Percentiles rank a stretch among this genome's conserved stretches.
Conservation (phyloP, 441 rosid genomes). For the Euphorbia celastroides region DNA sequence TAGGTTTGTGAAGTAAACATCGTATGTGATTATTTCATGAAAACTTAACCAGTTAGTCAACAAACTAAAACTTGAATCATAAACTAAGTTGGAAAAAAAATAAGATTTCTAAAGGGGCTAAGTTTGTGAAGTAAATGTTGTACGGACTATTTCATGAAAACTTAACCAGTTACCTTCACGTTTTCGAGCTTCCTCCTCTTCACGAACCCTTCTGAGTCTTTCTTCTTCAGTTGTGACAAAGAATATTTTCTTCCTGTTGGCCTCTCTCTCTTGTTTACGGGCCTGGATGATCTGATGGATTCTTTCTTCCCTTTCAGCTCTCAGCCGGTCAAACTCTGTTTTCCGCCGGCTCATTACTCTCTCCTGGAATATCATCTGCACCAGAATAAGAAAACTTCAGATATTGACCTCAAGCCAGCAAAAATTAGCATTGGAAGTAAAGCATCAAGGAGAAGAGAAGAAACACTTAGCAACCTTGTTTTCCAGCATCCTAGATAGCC, state of each 20-base stretch:
- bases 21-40: no score
- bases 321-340: constrained; percentile 60
- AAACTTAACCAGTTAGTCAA: no score
- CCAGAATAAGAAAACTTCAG: not conserved
- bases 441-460: no score
- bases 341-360: constrained; percentile 62
- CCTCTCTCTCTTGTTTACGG: constrained; percentile 70
- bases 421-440: no score
- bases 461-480: constrained; percentile 49
- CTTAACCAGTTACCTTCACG: constrained; percentile 50
- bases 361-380: constrained; percentile 62
- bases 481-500: constrained; percentile 69
- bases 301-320: constrained; percentile 69
- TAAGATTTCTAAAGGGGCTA: no score
- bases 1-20: no score
- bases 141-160: no score
- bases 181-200: constrained; percentile 91
- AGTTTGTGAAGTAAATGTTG: no score
- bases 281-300: constrained; percentile 55
- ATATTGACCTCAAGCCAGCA: not conserved
- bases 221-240: constrained; percentile 68
- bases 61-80: no score
- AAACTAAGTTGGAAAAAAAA: no score
- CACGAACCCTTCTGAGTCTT: constrained; percentile 50
- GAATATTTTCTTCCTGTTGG: constrained; percentile 65